Conservation (phyloP, 495 filamentous ascomycete species). For the Pseudomonodictys pantanalensis region DNA sequence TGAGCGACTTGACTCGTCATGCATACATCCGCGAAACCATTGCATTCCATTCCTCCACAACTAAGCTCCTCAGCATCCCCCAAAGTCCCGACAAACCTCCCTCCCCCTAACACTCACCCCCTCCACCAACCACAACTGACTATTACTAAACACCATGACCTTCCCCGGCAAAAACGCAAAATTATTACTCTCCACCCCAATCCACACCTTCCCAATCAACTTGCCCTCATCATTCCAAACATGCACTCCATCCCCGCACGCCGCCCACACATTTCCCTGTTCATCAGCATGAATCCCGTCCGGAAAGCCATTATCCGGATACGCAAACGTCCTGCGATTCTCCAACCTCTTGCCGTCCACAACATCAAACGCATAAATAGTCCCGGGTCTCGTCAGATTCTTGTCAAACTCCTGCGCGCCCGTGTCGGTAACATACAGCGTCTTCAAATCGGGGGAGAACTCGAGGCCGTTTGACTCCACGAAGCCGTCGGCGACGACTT, state of each 20-base stretch:
- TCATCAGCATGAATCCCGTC: conserved; percentile 36
- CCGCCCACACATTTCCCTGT: conserved; percentile 34
- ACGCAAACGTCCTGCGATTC: conserved; percentile 40
- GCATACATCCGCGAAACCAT: too few species aligned
- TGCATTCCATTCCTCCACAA: too few species aligned
- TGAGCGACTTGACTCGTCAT: too few species aligned
- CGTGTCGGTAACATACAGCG: conserved; percentile 47
- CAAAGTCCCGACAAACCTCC: conserved; percentile 40
- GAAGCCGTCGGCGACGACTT: conserved; percentile 47
- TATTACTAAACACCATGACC: conserved; percentile 35
- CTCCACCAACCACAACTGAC: conserved; percentile 36
- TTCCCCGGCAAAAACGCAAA: conserved; percentile 38
- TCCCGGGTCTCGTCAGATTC: conserved; percentile 37
- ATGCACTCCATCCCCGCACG: conserved; percentile 35
- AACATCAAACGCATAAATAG: conserved; percentile 41
- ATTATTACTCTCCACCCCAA: conserved; percentile 35
- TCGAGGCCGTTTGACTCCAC: conserved; percentile 46
- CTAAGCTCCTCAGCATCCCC: conserved; percentile 11
- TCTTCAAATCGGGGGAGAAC: conserved; percentile 45
- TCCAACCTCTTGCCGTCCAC: conserved; percentile 25
- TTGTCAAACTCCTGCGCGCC: conserved; percentile 38
- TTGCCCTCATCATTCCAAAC: conserved; percentile 31
- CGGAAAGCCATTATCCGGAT: conserved; percentile 34
- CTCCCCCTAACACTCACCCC: conserved; percentile 36
- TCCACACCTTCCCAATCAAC: conserved; percentile 33